A percentile compares a stretch with the other conserved stretches of the same genome.
Conservation (phyloP, 352 stramenopile genomes). For the Phytophthora sp. region DNA sequence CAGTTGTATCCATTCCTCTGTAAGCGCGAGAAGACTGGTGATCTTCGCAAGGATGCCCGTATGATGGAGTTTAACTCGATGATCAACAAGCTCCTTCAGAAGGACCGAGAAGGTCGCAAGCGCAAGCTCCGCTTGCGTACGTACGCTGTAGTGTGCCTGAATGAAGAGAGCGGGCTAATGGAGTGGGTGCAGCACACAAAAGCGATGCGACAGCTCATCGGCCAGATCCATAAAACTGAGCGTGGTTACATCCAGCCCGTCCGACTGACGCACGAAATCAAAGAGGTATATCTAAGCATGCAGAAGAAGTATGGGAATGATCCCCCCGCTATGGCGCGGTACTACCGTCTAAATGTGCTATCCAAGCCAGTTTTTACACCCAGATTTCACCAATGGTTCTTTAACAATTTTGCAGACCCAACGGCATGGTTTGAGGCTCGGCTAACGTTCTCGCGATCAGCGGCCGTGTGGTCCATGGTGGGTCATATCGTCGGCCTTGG, state of each 20-base stretch:
- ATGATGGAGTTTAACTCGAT: conserved; percentile 99
- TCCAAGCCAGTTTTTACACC: conserved; percentile 88
- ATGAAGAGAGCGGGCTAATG: conserved; percentile 99
- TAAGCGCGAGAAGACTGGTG: conserved; percentile 98
- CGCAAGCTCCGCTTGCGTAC: conserved; percentile 96
- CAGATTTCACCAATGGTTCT: conserved; percentile 99
- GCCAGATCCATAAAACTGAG: conserved; percentile 89
- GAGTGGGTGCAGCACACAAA: conserved; percentile 99
- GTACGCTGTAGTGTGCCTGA: conserved; percentile 99
- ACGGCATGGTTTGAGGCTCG: conserved; percentile 98
- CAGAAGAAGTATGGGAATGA: conserved; percentile 86
- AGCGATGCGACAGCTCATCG: conserved; percentile 91
- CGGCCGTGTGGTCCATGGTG: conserved; percentile 97
- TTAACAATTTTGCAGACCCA: conserved; percentile 97
- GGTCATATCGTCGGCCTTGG: conserved; percentile 95
- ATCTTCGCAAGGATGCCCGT: conserved; percentile 99
- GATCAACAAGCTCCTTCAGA: conserved; percentile 98
- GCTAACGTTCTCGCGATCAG: conserved; percentile 80
- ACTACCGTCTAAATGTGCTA: conserved; percentile 75
- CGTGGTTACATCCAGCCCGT: conserved; percentile 82
- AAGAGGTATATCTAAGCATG: conserved; percentile 90
- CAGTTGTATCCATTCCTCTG: conserved; percentile 92
- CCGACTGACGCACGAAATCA: conserved; percentile 79
- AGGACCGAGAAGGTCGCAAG: conserved; percentile 88
- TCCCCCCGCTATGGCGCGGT: conserved; percentile 75